A percentile compares a stretch with the other conserved stretches of the same genome.
Conservation (phyloP, 2,329 filamentous ascomycete species). For the Rhytidhysteron rufulum region DNA sequence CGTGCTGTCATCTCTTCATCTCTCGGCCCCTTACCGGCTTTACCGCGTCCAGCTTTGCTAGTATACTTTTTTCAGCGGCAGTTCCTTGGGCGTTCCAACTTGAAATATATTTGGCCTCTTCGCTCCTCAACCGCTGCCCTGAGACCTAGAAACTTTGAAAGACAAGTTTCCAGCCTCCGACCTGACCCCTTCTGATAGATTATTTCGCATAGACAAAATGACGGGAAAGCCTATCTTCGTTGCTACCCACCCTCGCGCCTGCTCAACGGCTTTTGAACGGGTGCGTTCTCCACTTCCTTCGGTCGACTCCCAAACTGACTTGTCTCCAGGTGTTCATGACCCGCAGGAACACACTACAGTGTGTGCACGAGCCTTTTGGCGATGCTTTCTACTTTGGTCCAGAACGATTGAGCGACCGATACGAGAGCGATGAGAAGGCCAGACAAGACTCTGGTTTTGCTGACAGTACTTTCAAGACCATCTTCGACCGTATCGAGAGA, state of each 20-base stretch:
- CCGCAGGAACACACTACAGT: conserved; percentile 72
- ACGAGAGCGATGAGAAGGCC: conserved; percentile 62
- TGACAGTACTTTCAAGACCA: conserved; percentile 68
- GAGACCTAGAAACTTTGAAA: conserved; percentile 1
- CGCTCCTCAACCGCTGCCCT: background rate
- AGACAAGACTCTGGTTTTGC: conserved; percentile 60
- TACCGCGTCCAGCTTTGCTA: background rate
- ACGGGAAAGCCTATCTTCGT: conserved; percentile 82
- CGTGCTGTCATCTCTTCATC: background rate
- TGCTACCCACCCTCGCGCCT: conserved; percentile 89
- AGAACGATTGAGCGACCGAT: conserved; percentile 77
- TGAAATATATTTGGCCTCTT: conserved; percentile 1
- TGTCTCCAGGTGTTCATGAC: conserved; percentile 79
- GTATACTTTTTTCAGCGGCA: background rate
- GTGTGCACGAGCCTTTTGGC: conserved; percentile 92
- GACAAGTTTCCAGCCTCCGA: background rate
- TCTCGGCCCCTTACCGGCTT: conserved; percentile 2
- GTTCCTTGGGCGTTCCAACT: background rate
- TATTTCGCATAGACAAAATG: conserved; percentile 47
- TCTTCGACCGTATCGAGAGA: conserved; percentile 71
- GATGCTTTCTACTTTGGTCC: conserved; percentile 96
- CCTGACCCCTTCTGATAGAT: background rate
- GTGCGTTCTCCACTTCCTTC: conserved; percentile 48
- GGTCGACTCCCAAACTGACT: conserved; percentile 5
- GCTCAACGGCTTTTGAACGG: conserved; percentile 95